Evolutionary conservation across 176 grass and related monocot species (phyloP), one percentile per base, ranked within the genome.

Genomic region (Zea luxurians): DNA sequence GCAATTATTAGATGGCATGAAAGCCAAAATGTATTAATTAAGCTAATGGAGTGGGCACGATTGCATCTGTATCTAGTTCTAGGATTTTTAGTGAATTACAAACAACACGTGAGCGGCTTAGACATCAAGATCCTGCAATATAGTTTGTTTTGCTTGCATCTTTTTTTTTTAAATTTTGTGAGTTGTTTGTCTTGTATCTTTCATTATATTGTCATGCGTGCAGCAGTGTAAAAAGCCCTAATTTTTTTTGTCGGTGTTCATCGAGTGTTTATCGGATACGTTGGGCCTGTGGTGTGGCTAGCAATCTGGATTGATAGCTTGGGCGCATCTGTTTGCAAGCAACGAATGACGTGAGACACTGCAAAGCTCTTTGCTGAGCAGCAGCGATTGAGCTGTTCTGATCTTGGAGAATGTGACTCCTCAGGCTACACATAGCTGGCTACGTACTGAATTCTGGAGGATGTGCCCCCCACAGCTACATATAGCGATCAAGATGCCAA

Each of bases 321-420:
- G 48, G 80, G 61, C 34, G 34, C 55, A 76, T 74, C 64, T 68
- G 34, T 50, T 66, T 52, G 48, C 60, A 66, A 66, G 62, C 62
- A 69, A 80, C 64, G 44, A 80, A 48, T 76, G 71, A 84, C 86
- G 67, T 41, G 54, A 80, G 64, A 63, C 86, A 79, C 46, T 13
- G 46, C 13, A 64, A 78, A 74, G 17, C 20, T 75, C 50, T 76
- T 75, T 49, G 70, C 71, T 64, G 64, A 42, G 38, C 27, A 70
- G 47, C 55, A 18, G 73, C 76, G 86, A 70, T 63, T 57, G 34
- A 55, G 64, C 64, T 80, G 70, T 80, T 84, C 12, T 80, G 76
- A 57, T 84, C 84, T 80, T 48, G 86, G 55, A 88, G 70, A 88
- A 75, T 64, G 86, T 63, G 81, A 75, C 10, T 4, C 53, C 54